Evolutionary conservation across 805 yeast genomes (phyloP), one percentile per base, ranked within the genome.

Genomic region (Teunomyces stri): DNA sequence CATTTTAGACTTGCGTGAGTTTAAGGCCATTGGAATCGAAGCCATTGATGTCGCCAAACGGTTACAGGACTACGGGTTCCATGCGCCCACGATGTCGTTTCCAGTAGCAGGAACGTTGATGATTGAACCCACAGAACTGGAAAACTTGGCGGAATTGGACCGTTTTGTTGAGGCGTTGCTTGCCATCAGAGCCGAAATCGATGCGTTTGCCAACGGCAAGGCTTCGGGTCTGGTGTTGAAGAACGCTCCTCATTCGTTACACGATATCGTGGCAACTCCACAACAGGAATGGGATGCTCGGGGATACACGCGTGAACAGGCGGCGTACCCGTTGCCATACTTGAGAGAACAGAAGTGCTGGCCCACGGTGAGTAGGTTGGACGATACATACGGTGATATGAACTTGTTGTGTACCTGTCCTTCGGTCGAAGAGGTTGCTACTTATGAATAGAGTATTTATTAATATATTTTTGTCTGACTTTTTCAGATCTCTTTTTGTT

Each of bases 71-170:
- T 94, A 92, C 65, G 97, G 98, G 0, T 94, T 94, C 82, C 99
- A 94, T 69, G 97, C 97, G 0, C 99, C 99, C 52, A 94, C 99
- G 21, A 84, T 94, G 88, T 94, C 98, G 2, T 94, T 94, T 88
- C 99, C 99, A 7, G 96, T 94, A 44, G 92, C 97, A 4, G 96
- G 96, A 52, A 94, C 99, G 2, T 78, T 94, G 58, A 94, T 94
- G 99, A 82, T 94, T 53, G 99, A 94, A 72, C 99, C 99, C 50
- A 94, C 99, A 3, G 99, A 94, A 71, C 85, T 94, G 15, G 99
- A 94, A 71, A 82, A 89, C 61, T 70, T 85, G 60, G 87, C 77
- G 47, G 99, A 94, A 70, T 75, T 94, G 51, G 92, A 94, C 68
- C 79, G 97, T 60, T 92, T 94, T 69, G 84, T 90, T 47, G 90